These are phyloP conservation scores for Pterocarpus macrocarpus DNA, from an alignment of 306 rosid genomes.

Conservation along the genomic window DNA sequence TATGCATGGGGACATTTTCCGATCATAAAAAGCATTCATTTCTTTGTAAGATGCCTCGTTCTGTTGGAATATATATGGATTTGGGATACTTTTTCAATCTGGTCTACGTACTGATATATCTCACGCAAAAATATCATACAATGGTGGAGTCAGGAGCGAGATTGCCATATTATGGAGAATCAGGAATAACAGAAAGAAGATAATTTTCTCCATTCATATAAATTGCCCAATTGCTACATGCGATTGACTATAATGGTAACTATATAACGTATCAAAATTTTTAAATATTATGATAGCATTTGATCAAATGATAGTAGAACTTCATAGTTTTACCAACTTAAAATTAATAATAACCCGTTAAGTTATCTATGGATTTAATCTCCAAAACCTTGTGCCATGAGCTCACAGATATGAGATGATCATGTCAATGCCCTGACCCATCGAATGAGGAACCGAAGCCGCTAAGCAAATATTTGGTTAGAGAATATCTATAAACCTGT, in stretches of 20 bases:
- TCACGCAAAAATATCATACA: too few relatives aligned
- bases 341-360: not conserved
- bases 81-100: too few relatives aligned
- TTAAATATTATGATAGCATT: not conserved
- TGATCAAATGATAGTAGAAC: not conserved
- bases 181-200: not conserved
- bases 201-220: not conserved
- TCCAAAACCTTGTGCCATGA: not conserved
- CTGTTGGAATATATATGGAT: too few relatives aligned
- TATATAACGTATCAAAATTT: not conserved
- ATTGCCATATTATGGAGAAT: too few relatives aligned
- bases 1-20: too few relatives aligned
- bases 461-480: not conserved
- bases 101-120: too few relatives aligned
- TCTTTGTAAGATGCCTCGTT: too few relatives aligned
- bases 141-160: too few relatives aligned
- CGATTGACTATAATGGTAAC: not conserved
- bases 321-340: not conserved
- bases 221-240: not conserved
- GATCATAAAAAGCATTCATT: too few relatives aligned
- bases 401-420: not conserved
- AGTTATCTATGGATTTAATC: not conserved
- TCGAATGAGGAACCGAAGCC: too few relatives aligned
- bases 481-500: not conserved
- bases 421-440: too few relatives aligned